phyloP scores from a whole-genome alignment of 2,329 filamentous ascomycete species.

The Hypoxylon rubiginosum region DNA sequence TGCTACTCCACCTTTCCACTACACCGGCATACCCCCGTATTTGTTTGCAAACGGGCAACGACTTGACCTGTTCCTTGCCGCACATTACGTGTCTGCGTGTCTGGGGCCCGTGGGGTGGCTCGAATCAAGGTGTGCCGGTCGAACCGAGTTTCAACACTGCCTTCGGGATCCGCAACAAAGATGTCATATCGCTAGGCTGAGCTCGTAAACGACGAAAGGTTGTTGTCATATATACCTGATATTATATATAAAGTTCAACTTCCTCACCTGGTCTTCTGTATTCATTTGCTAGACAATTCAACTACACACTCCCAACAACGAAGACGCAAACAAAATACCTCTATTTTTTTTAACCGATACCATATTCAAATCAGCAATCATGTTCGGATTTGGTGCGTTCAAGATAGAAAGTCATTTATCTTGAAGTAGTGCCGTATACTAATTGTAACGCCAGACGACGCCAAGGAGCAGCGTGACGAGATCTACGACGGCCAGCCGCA shows the following conservation, averaged over 20 bases:
- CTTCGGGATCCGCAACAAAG: conserved; percentile 24
- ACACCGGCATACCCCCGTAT: conserved; percentile 33
- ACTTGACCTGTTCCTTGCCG: conserved; percentile 5
- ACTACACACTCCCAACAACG: conserved; percentile 9
- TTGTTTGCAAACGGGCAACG: not conserved
- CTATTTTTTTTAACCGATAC: not conserved
- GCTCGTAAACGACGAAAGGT: not conserved
- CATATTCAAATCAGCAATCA: conserved; percentile 38
- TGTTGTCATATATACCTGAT: conserved; percentile 13
- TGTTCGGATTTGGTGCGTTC: conserved; percentile 53
- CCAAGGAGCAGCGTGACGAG: conserved; percentile 59
- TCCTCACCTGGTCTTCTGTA: not conserved
- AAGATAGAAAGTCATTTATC: not conserved
- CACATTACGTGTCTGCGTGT: conserved; percentile 30
- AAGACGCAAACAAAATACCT: conserved; percentile 14
- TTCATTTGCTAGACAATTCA: not conserved
- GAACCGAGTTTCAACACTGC: conserved; percentile 35
- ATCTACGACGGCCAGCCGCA: conserved; percentile 61
- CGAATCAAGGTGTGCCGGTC: conserved; percentile 28
- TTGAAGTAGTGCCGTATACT: not conserved
- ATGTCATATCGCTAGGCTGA: conserved; percentile 29
- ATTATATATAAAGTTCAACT: not conserved
- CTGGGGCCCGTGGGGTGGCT: not conserved
- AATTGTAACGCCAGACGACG: conserved; percentile 54
- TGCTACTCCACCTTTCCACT: conserved; percentile 29